phyloP scores from a whole-genome alignment of 2,329 filamentous ascomycete species.

The Gnomoniopsis sp. region DNA sequence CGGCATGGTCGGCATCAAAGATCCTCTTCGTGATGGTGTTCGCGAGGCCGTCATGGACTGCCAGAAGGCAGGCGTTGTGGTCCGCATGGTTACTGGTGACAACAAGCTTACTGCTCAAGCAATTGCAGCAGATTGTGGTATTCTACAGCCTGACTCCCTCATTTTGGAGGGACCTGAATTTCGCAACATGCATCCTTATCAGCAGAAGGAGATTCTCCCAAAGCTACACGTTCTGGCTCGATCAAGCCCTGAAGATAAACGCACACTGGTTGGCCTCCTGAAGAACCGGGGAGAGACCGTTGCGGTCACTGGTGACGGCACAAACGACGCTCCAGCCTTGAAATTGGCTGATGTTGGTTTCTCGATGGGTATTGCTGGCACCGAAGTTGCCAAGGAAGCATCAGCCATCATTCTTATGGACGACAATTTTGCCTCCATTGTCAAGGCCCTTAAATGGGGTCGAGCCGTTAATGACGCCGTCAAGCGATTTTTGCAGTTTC shows the following conservation, averaged over 20 bases:
- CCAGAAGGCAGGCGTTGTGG: slow-evolving; percentile 72
- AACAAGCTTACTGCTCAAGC: slow-evolving; percentile 76
- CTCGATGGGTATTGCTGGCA: slow-evolving; percentile 65
- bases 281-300: slow-evolving; percentile 74
- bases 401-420: slow-evolving; percentile 65
- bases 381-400: slow-evolving; percentile 65
- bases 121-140: slow-evolving; percentile 76
- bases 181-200: slow-evolving; percentile 63
- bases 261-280: slow-evolving; percentile 66
- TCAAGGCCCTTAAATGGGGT: slow-evolving; percentile 66
- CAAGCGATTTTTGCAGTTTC: slow-evolving; percentile 73
- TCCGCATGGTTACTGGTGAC: slow-evolving; percentile 84
- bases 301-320: slow-evolving; percentile 73
- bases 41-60: slow-evolving; percentile 68
- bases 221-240: slow-evolving; percentile 68
- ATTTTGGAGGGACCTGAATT: slow-evolving; percentile 79
- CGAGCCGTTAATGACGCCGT: slow-evolving; percentile 73
- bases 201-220: slow-evolving; percentile 67
- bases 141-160: slow-evolving; percentile 63
- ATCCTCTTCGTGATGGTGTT: slow-evolving; percentile 74
- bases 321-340: slow-evolving; percentile 63
- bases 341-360: slow-evolving; percentile 66
- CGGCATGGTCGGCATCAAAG: slow-evolving; percentile 75
- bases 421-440: slow-evolving; percentile 64
- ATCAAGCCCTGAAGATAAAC: slow-evolving; percentile 75